Evolutionary conservation across 2,329 filamentous ascomycete genomes (phyloP), one percentile per base, ranked within the genome.

Genomic region (Cucurbitaria berberidis): DNA sequence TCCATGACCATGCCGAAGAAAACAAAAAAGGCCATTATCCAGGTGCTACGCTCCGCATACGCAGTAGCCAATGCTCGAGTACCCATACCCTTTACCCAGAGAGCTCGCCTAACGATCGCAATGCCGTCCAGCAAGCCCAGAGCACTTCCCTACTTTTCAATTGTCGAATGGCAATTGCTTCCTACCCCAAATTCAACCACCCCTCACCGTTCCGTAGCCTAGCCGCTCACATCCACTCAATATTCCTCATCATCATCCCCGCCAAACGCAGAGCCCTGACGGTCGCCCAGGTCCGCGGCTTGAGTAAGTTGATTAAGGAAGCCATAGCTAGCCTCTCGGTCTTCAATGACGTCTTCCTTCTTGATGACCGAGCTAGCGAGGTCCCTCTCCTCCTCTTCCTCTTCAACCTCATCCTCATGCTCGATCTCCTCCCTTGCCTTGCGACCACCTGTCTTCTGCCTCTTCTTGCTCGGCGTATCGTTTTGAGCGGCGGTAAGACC

Each of bases 401-500:
- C 22, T 0, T 41, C 39, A 7, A 34, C 40, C 21, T 6, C 36
- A 10, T 50, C 48, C 5, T 34, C 13, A 1, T 48, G 22, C 26
- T 64, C 60, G 45, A 68, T 65, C 35, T 57, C 58, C 60, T 69
- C 68, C 47, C 47, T 5, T 7, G 29, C 45, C 7, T 44, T 10
- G 41, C 27, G 13, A 21, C 30, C 24, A 40, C 24, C 45, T 30
- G 26, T 56, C 18, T 47, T 44, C 53, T 59, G 56, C 55, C 11
- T 18, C 41, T 11, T 30, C 29, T 34, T 34, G 27, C 38, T 66
- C 69, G 39, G 41, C 54, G 5, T 60, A 54, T 1, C 26, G 16
- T 21, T 30, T 56, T 30, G 9, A 51, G 26, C 53, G 54, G 16
- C 44, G 49, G 22, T n/a, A 16, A 53, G 53, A 39, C 16, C 34